Percentiles rank a stretch among this genome's conserved stretches.
Conservation (phyloP, 208 protist genomes). For the Wallacemonas sp. region DNA sequence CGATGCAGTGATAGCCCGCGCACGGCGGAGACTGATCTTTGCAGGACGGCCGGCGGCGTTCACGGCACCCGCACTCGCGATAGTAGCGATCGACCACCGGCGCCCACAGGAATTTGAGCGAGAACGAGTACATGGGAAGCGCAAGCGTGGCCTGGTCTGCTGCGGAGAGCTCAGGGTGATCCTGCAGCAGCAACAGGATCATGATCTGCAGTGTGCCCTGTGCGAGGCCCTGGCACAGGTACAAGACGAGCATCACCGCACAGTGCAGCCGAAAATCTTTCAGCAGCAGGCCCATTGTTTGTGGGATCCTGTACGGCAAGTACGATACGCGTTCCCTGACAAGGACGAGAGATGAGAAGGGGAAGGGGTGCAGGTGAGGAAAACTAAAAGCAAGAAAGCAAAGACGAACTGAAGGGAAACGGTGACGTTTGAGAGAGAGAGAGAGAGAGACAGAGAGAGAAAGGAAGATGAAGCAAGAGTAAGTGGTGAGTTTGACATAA, state of each 20-base stretch:
- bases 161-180: constrained; percentile 13
- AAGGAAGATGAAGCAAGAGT: background rate
- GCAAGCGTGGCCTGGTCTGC: constrained; percentile 33
- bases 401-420: background rate
- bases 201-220: constrained; percentile 17
- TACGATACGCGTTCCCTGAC: too few relatives aligned
- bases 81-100: constrained; percentile 41
- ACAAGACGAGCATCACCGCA: constrained; percentile 20
- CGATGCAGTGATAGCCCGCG: constrained; percentile 7
- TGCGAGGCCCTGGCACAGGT: constrained; percentile 21
- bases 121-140: constrained; percentile 39
- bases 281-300: constrained; percentile 9
- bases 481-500: too few relatives aligned
- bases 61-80: constrained; percentile 1
- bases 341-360: background rate
- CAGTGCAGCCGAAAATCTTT: constrained; percentile 15
- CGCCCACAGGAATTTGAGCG: constrained; percentile 56
- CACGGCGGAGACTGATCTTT: background rate
- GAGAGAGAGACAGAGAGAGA: constrained; percentile 13
- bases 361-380: background rate
- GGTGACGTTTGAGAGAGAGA: constrained; percentile 3
- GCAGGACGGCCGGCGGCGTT: background rate
- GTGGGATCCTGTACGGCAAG: too few relatives aligned
- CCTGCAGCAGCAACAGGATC: constrained; percentile 17
- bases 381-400: constrained; percentile 3